Base-by-base conservation (phyloP, 139 green algal genomes). In the Coelastrella sp. region DNA sequence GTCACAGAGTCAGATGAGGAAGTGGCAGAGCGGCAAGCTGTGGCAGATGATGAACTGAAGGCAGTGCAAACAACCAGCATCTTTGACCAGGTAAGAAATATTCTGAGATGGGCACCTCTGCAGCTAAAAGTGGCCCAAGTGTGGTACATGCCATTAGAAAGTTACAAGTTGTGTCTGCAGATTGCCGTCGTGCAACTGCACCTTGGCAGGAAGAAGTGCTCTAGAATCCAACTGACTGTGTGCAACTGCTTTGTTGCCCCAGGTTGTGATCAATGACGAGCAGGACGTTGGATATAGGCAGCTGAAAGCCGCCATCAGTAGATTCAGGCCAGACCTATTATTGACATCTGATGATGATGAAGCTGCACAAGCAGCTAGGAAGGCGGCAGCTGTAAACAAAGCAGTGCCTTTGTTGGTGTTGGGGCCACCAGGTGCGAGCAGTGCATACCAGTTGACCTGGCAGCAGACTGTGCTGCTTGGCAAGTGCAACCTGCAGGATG, bases 301-400 rank as follows among this genome's bases (percentile, higher is more conserved):
- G 79, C 90, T 97, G 20, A 92, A 91, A 35, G 89, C 75, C 0
- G 49, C 94, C 19, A 96, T 97, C 78, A 90, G 81, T 68, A 86
- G 76, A 22, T 89, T 92, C 83, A 90, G 94, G 12, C 94, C 94
- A 35, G 94, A 96, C 87, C 93, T 96, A 60, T 89, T 95, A n/a
- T 70, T 89, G 6, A 85, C 93, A 17, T 35, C 91, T 83, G 87
- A 89, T n/a, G 91, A 95, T 72, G 66, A 88, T n/a, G 88, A 86
- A 57, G 88, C 88, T 7, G 78, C 80, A 58, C 85, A 78, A 35
- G 87, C 87, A 58, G 83, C 78, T 24, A 57, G 57, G 49, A 75
- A 87, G 84, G 78, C 84, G 73, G 83, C 80, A 70, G 91, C 60
- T 19, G 27, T 80, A 66, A 58, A 63, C 12, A 58, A 89, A 84